Conservation (phyloP, 2,329 filamentous ascomycete genomes). For the Cyanodermella asteris region DNA sequence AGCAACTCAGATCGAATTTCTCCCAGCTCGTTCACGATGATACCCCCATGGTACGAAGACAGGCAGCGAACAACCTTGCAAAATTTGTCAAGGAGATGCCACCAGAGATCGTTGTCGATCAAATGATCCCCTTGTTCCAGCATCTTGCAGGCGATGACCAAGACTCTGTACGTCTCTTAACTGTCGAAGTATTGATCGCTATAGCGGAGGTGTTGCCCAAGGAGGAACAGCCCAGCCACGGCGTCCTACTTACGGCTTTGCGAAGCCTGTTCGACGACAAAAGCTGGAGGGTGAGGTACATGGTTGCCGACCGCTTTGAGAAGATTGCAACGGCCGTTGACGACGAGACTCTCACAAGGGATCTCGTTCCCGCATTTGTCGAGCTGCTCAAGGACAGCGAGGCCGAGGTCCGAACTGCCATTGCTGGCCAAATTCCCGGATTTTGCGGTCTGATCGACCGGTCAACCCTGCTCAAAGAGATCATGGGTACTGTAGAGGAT, state of each 20-base stretch:
- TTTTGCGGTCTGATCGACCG: conserved; percentile 84
- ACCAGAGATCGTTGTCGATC: conserved; percentile 72
- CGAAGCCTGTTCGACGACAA: conserved; percentile 94
- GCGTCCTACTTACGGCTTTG: conserved; percentile 72
- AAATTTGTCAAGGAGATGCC: conserved; percentile 98
- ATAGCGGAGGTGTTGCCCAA: conserved; percentile 95
- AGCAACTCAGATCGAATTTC: conserved; percentile 80
- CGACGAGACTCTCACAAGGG: conserved; percentile 81
- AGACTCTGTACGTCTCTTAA: conserved; percentile 87
- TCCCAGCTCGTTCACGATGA: conserved; percentile 89
- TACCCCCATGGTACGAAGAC: conserved; percentile 94
- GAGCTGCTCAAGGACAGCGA: conserved; percentile 96
- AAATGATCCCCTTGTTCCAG: conserved; percentile 98
- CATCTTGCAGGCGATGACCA: conserved; percentile 92
- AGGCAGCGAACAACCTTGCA: conserved; percentile 85
- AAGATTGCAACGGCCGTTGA: conserved; percentile 99
- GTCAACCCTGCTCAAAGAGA: conserved; percentile 73
- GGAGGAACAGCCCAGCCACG: conserved; percentile 92
- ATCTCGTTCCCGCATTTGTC: conserved; percentile 89
- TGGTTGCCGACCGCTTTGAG: conserved; percentile 96
- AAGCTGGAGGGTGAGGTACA: conserved; percentile 97
- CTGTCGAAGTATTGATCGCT: conserved; percentile 86
- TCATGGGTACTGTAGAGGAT: conserved; percentile 91
- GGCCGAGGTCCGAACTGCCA: conserved; percentile 88
- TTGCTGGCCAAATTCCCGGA: conserved; percentile 88